Conservation (phyloP, 768 basidiomycete species). For the Rhizopogon vesiculosus region DNA sequence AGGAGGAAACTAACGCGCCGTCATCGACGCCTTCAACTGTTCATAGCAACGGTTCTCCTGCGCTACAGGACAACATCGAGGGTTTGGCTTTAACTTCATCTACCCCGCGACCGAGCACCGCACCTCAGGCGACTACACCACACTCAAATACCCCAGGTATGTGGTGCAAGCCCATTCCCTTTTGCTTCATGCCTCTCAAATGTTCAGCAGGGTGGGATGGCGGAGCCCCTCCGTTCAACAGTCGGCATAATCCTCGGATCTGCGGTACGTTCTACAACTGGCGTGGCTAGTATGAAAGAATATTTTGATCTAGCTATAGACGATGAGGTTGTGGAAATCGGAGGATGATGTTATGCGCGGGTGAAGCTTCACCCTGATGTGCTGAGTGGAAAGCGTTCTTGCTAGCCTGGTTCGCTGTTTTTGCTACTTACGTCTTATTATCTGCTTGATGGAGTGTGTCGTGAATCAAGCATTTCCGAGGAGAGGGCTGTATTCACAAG, state of each 20-base stretch:
- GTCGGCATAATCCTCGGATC: constrained; percentile 30
- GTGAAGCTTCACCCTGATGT: not conserved
- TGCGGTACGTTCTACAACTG: constrained; percentile 32
- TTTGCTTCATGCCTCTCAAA: constrained; percentile 25
- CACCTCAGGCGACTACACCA: no score
- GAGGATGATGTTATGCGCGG: constrained; percentile 35
- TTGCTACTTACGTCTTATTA: not conserved
- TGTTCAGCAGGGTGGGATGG: constrained; percentile 27
- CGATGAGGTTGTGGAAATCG: constrained; percentile 34
- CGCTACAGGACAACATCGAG: no score
- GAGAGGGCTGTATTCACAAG: constrained; percentile 21
- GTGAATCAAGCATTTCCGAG: constrained; percentile 10
- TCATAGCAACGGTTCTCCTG: not conserved
- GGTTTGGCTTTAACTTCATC: not conserved
- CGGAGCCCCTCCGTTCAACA: constrained; percentile 30
- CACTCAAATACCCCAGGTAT: not conserved
- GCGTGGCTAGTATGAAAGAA: constrained; percentile 35
- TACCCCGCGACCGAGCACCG: no score
- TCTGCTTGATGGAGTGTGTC: constrained; percentile 1
- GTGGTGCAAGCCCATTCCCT: constrained; percentile 2
- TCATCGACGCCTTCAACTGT: constrained; percentile 3
- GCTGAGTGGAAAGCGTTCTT: not conserved
- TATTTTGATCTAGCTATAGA: constrained; percentile 36
- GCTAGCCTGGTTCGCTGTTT: not conserved
- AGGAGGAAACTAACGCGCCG: not conserved